phyloP scores from a whole-genome alignment of 2,329 filamentous ascomycete species.

The Ramichloridium luteum region DNA sequence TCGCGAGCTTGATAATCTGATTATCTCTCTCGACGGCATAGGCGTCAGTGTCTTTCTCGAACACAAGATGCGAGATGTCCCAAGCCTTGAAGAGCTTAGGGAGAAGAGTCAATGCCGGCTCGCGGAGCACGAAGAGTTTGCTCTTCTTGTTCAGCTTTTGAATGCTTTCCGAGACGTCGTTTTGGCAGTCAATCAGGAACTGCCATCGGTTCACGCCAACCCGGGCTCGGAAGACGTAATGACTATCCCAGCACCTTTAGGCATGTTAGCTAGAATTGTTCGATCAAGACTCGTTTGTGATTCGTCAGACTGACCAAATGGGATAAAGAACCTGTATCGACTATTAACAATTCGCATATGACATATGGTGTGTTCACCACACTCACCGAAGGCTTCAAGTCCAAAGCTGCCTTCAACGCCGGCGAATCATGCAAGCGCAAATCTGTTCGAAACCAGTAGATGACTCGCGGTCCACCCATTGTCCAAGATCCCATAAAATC shows the following conservation, averaged over 20 bases:
- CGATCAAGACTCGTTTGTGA: too few relatives aligned
- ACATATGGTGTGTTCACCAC: conserved; percentile 27
- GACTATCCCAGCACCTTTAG: conserved; percentile 47
- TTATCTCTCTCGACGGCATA: conserved; percentile 56
- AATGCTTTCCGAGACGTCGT: conserved; percentile 55
- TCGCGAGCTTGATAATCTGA: conserved; percentile 46
- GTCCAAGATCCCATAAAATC: conserved; percentile 1
- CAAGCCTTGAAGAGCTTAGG: conserved; percentile 62
- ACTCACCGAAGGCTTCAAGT: conserved; percentile 44
- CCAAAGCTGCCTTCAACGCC: conserved; percentile 57
- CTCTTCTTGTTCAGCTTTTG: conserved; percentile 57
- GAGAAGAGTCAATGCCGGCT: conserved; percentile 58
- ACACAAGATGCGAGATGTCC: conserved; percentile 64
- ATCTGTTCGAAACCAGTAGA: conserved; percentile 69
- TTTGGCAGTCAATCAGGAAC: conserved; percentile 63
- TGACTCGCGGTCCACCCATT: conserved; percentile 40
- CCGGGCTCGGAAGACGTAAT: conserved; percentile 62
- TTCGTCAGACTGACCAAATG: conserved; percentile 59
- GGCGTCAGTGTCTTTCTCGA: conserved; percentile 66
- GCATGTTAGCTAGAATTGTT: too few relatives aligned
- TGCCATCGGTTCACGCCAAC: conserved; percentile 65
- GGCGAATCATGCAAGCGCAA: conserved; percentile 67
- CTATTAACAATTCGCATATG: too few relatives aligned
- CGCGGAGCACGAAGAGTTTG: conserved; percentile 59
- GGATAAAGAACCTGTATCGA: conserved; percentile 65